Conservation (phyloP, 1,139 yeast species). For the Yamadazyma aaseri region DNA sequence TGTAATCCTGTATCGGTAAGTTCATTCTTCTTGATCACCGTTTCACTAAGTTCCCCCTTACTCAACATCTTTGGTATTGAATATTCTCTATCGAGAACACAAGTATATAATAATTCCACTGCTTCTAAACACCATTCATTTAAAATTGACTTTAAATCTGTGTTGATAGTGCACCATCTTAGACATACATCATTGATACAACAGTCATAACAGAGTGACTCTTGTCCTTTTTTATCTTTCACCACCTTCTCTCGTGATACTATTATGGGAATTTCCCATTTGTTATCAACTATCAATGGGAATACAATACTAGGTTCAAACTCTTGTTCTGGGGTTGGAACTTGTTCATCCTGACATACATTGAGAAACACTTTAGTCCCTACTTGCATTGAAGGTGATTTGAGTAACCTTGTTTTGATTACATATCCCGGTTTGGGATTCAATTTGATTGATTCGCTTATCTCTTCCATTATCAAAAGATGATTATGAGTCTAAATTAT, state of each 20-base stretch:
- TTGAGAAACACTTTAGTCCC: slow-evolving; percentile 76
- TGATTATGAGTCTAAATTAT: slow-evolving; percentile 6
- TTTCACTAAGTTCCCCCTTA: slow-evolving; percentile 51
- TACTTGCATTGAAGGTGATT: slow-evolving; percentile 21
- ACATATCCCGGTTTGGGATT: slow-evolving; percentile 64
- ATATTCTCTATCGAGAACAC: slow-evolving; percentile 41
- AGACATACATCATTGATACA: slow-evolving; percentile 62
- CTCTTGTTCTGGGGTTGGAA: slow-evolving; percentile 51
- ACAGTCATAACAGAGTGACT: slow-evolving; percentile 72
- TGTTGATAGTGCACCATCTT: slow-evolving; percentile 59
- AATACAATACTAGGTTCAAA: slow-evolving; percentile 60
- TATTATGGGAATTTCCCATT: slow-evolving; percentile 84
- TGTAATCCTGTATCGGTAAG: slow-evolving; percentile 31
- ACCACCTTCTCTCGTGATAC: slow-evolving; percentile 57
- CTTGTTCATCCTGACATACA: slow-evolving; percentile 61
- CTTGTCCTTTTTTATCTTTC: slow-evolving; percentile 66
- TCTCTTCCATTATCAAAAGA: slow-evolving; percentile 17
- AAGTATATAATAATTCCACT: slow-evolving; percentile 50
- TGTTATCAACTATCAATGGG: slow-evolving; percentile 63
- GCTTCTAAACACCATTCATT: slow-evolving; percentile 70
- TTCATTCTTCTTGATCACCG: slow-evolving; percentile 34
- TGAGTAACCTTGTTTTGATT: slow-evolving; percentile 54
- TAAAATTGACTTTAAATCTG: slow-evolving; percentile 46
- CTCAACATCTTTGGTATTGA: slow-evolving; percentile 60
- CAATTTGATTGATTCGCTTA: slow-evolving; percentile 20